Conservation (phyloP, 1,139 yeast genomes). For the Pichia sp. region DNA sequence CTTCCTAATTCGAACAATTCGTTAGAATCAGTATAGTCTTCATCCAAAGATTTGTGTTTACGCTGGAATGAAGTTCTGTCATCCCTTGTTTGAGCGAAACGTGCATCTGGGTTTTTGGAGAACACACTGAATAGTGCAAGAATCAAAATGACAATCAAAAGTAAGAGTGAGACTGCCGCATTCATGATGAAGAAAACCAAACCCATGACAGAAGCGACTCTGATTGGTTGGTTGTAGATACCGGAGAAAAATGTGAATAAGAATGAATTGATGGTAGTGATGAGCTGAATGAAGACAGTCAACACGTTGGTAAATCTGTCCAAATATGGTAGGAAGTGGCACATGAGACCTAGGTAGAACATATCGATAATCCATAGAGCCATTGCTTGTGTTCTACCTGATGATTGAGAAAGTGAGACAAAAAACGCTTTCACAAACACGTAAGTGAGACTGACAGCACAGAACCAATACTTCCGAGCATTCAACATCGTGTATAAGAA, state of each 20-base stretch:
- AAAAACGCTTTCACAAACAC: constrained; percentile 56
- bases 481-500: constrained; percentile 79
- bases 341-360: constrained; percentile 53
- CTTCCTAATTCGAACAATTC: constrained; percentile 64
- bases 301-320: constrained; percentile 69
- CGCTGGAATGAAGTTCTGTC: constrained; percentile 79
- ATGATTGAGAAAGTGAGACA: constrained; percentile 62
- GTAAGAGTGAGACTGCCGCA: constrained; percentile 68
- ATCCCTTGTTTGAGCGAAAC: constrained; percentile 78
- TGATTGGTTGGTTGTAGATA: constrained; percentile 62
- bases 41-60: constrained; percentile 34
- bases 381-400: constrained; percentile 67
- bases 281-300: constrained; percentile 59
- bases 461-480: constrained; percentile 74
- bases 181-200: constrained; percentile 74
- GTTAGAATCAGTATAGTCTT: constrained; percentile 34
- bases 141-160: constrained; percentile 57
- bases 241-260: constrained; percentile 70
- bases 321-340: constrained; percentile 59
- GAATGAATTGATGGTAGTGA: constrained; percentile 64
- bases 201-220: constrained; percentile 71
- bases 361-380: constrained; percentile 63
- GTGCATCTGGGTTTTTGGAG: constrained; percentile 76
- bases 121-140: constrained; percentile 52
- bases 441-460: constrained; percentile 52